Conservation (phyloP, 352 stramenopile species). For the Phytophthora europaea region DNA sequence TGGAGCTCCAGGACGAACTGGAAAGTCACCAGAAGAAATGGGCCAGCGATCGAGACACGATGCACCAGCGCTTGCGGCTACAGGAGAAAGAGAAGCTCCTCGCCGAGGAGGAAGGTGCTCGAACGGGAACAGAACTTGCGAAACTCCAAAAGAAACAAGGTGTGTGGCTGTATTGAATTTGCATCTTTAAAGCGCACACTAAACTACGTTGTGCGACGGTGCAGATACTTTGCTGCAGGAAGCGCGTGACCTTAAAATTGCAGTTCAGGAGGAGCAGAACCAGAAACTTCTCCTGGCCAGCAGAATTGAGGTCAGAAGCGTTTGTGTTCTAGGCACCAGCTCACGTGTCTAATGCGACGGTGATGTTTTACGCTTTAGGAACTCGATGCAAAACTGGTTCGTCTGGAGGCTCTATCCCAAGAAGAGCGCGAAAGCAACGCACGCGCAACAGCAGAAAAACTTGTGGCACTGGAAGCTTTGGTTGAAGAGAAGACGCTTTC, state of each 20-base stretch:
- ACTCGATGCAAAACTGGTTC: constrained; percentile 45
- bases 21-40: constrained; percentile 76
- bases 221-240: constrained; percentile 22
- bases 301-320: constrained; percentile 24
- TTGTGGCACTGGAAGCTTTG: constrained; percentile 43
- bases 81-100: constrained; percentile 70
- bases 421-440: constrained; percentile 48
- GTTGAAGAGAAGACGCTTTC: constrained; percentile 59
- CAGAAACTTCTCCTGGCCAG: constrained; percentile 30
- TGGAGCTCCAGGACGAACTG: constrained; percentile 61
- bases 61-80: constrained; percentile 63
- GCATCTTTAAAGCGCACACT: neutral
- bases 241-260: constrained; percentile 10
- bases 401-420: constrained; percentile 49
- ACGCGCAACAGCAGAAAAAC: constrained; percentile 37
- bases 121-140: constrained; percentile 24
- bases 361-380: constrained; percentile 34
- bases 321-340: neutral
- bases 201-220: neutral
- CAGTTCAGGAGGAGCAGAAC: constrained; percentile 27
- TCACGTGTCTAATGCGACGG: neutral
- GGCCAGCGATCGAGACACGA: constrained; percentile 48
- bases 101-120: constrained; percentile 42
- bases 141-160: constrained; percentile 46
- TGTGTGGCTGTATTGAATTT: constrained; percentile 19